Percentiles rank a stretch among this genome's conserved stretches.
Evolutionary conservation across 73 alveolate genomes (phyloP).

Genomic region (Tetrahymena elliotti): DNA sequence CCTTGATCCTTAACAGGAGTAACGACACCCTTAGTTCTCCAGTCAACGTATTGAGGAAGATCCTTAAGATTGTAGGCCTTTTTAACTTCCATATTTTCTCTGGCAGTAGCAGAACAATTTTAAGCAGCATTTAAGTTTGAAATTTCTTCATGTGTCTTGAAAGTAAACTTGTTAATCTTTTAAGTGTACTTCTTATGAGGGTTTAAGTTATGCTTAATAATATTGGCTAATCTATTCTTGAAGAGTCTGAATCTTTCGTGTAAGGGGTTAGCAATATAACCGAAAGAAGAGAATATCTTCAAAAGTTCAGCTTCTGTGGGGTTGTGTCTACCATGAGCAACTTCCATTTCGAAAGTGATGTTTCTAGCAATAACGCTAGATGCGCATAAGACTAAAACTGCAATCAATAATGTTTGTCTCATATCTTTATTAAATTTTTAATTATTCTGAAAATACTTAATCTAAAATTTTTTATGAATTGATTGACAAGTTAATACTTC

Average conservation of each 20-base stretch:
- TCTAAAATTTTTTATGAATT: not conserved
- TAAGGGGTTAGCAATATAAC: not conserved
- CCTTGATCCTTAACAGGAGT: slow-evolving; percentile 71
- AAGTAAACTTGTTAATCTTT: not conserved
- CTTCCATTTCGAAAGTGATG: not conserved
- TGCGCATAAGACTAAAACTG: not conserved
- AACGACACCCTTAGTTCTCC: slow-evolving; percentile 71
- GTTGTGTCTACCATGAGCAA: not conserved
- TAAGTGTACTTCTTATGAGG: not conserved
- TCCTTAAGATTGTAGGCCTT: slow-evolving; percentile 1
- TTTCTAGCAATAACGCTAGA: not conserved
- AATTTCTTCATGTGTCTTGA: not conserved
- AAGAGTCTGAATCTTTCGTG: not conserved
- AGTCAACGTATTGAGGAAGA: slow-evolving; percentile 39
- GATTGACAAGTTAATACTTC: not conserved
- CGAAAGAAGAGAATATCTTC: not conserved
- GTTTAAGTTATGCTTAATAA: not conserved
- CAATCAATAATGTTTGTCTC: not conserved
- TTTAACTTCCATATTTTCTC: slow-evolving; percentile 1
- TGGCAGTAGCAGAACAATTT: slow-evolving; percentile 5
- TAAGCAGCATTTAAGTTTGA: slow-evolving; percentile 9
- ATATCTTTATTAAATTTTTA: not conserved
- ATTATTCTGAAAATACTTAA: not conserved
- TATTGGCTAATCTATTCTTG: not conserved
- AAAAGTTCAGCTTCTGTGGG: not conserved